Conservation (phyloP, 1,284 basidiomycete species). For the Boletus semigastroideus region DNA sequence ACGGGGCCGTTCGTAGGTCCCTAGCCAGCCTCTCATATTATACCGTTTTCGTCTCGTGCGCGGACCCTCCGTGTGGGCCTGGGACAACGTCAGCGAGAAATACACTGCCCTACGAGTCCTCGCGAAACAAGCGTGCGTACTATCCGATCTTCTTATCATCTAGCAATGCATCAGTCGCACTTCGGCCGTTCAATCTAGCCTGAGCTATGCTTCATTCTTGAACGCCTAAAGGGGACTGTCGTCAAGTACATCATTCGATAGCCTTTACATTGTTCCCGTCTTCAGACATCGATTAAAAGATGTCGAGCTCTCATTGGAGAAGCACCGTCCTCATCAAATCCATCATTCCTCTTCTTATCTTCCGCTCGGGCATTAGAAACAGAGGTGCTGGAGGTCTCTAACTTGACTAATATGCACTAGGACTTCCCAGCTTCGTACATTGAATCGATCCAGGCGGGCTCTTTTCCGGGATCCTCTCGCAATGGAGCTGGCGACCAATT, state of each 20-base stretch:
- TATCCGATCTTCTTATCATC: no score
- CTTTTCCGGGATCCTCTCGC: constrained; percentile 11
- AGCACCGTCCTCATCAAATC: not conserved
- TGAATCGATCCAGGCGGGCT: constrained; percentile 5
- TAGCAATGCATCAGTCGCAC: no score
- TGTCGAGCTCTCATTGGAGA: not conserved
- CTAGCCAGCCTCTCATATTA: no score
- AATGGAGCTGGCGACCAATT: constrained; percentile 15
- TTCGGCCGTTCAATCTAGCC: no score
- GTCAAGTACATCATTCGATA: not conserved
- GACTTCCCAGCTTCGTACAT: not conserved
- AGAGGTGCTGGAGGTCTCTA: not conserved
- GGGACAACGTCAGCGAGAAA: no score
- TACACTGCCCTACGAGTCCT: no score
- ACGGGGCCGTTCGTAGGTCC: no score
- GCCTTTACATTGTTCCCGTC: not conserved
- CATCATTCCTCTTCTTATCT: not conserved
- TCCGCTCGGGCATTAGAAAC: not conserved
- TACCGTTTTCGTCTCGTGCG: no score
- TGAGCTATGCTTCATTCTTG: no score
- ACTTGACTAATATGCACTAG: constrained; percentile 15
- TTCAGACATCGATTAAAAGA: not conserved
- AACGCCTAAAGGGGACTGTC: no score
- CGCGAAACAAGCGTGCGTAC: no score
- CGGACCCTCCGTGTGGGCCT: no score